A percentile compares a stretch with the other conserved stretches of the same genome.
phyloP scores from a whole-genome alignment of 2,329 filamentous ascomycete species.

The Tolypocladium tropicale region DNA sequence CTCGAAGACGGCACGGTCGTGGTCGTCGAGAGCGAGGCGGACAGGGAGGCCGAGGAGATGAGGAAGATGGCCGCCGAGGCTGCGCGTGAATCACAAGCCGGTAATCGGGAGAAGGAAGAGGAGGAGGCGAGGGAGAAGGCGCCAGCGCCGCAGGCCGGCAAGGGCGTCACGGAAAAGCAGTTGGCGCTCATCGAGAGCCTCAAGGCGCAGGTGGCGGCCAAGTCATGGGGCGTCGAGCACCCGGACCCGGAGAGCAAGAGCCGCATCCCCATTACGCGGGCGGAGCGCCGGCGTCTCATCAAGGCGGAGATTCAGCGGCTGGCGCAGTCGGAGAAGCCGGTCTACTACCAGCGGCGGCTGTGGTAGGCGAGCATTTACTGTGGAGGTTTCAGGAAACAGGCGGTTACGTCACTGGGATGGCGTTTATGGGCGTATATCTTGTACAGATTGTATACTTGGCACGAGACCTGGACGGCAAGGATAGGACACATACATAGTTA shows the following conservation, averaged over 20 bases:
- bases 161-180: conserved; percentile 13
- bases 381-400: too few relatives aligned
- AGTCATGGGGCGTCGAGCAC: conserved; percentile 22
- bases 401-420: neutral
- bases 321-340: conserved; percentile 32
- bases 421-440: neutral
- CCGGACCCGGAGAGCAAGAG: conserved; percentile 26
- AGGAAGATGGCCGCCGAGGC: conserved; percentile 18
- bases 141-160: conserved; percentile 4
- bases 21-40: conserved; percentile 24
- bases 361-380: conserved; percentile 28
- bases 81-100: conserved; percentile 9
- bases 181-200: conserved; percentile 21
- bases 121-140: neutral
- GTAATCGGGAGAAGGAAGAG: neutral
- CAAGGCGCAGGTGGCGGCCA: conserved; percentile 18
- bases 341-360: conserved; percentile 45
- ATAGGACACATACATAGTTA: neutral
- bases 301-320: conserved; percentile 44
- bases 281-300: conserved; percentile 45
- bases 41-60: conserved; percentile 14
- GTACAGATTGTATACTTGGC: neutral
- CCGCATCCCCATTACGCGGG: conserved; percentile 38
- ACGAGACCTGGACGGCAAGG: neutral
- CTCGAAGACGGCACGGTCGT: conserved; percentile 36